Conservation (phyloP, 2,329 filamentous ascomycete species). For the Pseudocercospora ulei region DNA sequence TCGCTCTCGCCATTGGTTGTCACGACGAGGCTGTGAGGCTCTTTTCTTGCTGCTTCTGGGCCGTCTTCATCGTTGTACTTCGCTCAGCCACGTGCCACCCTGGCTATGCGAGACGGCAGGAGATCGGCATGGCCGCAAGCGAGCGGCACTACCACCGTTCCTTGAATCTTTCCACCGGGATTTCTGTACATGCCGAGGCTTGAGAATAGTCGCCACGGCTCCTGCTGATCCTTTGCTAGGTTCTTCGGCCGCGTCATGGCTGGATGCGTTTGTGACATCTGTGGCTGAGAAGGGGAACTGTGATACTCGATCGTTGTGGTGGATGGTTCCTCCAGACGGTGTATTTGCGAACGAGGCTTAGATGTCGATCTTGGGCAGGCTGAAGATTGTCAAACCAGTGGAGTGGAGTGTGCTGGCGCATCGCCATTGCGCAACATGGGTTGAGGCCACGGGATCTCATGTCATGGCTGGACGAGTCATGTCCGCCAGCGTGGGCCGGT, state of each 20-base stretch:
- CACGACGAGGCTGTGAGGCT: constrained; percentile 1
- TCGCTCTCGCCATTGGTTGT: too few species aligned
- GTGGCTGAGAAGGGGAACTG: neutral
- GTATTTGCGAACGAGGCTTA: neutral
- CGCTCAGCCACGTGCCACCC: constrained; percentile 5
- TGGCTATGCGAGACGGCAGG: neutral
- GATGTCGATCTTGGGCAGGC: constrained; percentile 5
- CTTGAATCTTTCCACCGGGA: neutral
- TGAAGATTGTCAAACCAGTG: neutral
- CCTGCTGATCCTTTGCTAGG: constrained; percentile 6
- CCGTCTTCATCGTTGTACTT: neutral
- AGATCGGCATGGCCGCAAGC: constrained; percentile 1
- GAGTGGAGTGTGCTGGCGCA: neutral
- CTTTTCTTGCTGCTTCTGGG: neutral
- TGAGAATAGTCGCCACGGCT: neutral
- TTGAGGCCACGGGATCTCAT: constrained; percentile 1
- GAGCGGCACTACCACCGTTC: too few species aligned
- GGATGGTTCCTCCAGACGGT: neutral
- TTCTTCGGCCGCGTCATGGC: constrained; percentile 5
- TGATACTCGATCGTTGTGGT: neutral
- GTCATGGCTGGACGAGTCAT: neutral
- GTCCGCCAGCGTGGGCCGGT: constrained; percentile 1
- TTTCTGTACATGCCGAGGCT: constrained; percentile 4
- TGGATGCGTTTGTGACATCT: neutral
- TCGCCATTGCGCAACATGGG: constrained; percentile 5